Evolutionary conservation across 2,329 filamentous ascomycete genomes (phyloP).

Genomic region (Fusarium sp.): DNA sequence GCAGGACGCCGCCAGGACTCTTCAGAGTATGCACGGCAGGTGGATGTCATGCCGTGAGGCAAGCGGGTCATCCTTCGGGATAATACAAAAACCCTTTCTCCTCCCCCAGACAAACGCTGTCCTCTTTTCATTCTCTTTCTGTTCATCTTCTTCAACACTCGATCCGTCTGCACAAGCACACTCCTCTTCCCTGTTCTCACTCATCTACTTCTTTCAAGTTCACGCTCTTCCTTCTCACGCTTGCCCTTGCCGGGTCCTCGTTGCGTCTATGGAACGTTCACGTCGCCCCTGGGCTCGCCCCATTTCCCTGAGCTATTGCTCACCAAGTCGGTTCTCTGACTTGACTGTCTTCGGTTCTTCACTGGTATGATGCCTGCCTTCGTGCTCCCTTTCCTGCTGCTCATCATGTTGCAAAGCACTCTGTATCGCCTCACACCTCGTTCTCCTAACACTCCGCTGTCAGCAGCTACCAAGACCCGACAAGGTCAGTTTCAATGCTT

Average conservation of each 20-base stretch:
- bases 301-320: neutral
- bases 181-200: neutral
- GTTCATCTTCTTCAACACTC: neutral
- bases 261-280: slow-evolving; percentile 30
- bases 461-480: neutral
- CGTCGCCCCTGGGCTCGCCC: slow-evolving; percentile 14
- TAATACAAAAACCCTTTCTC: neutral
- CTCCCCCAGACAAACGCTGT: neutral
- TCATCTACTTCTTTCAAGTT: neutral
- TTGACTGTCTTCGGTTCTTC: neutral
- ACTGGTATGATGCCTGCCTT: neutral
- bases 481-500: neutral
- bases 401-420: neutral
- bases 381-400: neutral
- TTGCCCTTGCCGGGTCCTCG: slow-evolving; percentile 6
- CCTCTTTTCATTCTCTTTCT: neutral
- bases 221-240: neutral
- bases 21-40: slow-evolving; percentile 2
- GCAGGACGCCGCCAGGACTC: slow-evolving; percentile 5
- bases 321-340: neutral
- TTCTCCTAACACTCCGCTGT: neutral
- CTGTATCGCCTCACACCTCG: neutral
- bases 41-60: slow-evolving; percentile 1
- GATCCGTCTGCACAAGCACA: neutral
- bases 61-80: neutral